A percentile compares a stretch with the other conserved stretches of the same genome.
Conservation (phyloP, 2,329 filamentous ascomycete species). For the Phialophora chinensis region DNA sequence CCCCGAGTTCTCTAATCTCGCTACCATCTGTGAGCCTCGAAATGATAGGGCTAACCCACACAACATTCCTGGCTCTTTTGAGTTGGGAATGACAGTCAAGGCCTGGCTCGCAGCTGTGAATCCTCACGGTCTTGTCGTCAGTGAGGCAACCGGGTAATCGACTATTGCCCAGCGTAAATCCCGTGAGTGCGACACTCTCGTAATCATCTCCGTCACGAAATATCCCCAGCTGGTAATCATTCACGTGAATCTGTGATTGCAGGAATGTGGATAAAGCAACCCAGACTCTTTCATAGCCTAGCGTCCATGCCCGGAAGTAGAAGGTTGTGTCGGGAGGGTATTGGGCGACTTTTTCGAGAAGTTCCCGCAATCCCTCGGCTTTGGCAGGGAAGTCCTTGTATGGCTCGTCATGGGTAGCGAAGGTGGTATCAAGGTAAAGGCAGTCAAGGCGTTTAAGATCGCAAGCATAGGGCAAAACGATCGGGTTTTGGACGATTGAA, state of each 20-base stretch:
- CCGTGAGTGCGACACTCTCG: constrained; percentile 72
- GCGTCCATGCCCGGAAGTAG: constrained; percentile 88
- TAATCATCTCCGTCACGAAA: constrained; percentile 67
- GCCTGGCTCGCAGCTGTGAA: constrained; percentile 87
- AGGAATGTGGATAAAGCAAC: constrained; percentile 75
- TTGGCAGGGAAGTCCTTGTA: constrained; percentile 66
- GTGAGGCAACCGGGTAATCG: constrained; percentile 75
- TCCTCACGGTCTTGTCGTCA: constrained; percentile 62
- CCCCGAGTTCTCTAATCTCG: constrained; percentile 74
- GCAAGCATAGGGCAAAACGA: constrained; percentile 74
- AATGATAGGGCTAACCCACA: constrained; percentile 81
- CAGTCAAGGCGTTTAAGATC: constrained; percentile 73
- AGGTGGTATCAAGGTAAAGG: constrained; percentile 89
- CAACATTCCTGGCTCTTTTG: constrained; percentile 59
- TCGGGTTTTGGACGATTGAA: constrained; percentile 71
- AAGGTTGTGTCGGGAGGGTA: constrained; percentile 80
- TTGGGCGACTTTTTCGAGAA: constrained; percentile 69
- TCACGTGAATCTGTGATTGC: constrained; percentile 76
- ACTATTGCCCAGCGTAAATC: constrained; percentile 76
- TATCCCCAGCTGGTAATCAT: constrained; percentile 76
- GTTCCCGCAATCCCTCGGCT: constrained; percentile 74
- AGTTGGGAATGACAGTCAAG: constrained; percentile 50
- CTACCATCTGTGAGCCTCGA: constrained; percentile 64
- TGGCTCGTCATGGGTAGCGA: constrained; percentile 60
- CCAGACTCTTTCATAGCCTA: constrained; percentile 94